Evolutionary conservation across 768 basidiomycete genomes (phyloP).

Genomic region (Mycena polygramma): DNA sequence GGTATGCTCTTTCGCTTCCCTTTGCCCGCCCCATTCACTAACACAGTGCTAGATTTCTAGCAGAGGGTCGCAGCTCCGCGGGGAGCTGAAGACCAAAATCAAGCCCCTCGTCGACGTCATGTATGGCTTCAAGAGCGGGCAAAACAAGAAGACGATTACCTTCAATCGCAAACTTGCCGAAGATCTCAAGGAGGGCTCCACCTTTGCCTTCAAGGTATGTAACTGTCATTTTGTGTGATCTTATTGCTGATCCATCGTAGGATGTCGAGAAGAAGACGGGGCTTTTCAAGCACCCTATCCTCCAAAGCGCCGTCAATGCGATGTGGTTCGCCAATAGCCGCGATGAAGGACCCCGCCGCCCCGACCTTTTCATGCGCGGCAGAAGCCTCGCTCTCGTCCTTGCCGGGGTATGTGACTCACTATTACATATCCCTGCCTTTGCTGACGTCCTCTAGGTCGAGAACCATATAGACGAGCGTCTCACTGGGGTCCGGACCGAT

Average conservation of each 20-base stretch:
- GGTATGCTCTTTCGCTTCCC: slow-evolving; percentile 16
- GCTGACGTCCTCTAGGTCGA: slow-evolving; percentile 22
- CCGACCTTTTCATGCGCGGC: slow-evolving; percentile 33
- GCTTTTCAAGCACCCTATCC: slow-evolving; percentile 33
- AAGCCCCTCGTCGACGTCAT: slow-evolving; percentile 32
- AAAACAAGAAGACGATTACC: slow-evolving; percentile 30
- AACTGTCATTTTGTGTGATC: background rate
- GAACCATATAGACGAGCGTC: slow-evolving; percentile 34
- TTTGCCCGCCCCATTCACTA: background rate
- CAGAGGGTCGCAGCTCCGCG: slow-evolving; percentile 37
- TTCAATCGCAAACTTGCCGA: background rate
- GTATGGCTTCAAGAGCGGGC: slow-evolving; percentile 32
- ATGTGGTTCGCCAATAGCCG: slow-evolving; percentile 23
- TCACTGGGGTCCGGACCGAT: slow-evolving; percentile 33
- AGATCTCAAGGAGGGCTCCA: background rate
- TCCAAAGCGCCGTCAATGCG: slow-evolving; percentile 39
- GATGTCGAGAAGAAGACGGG: slow-evolving; percentile 26
- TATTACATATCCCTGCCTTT: background rate
- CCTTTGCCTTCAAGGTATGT: slow-evolving; percentile 1
- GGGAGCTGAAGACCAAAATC: slow-evolving; percentile 40
- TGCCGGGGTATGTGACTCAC: slow-evolving; percentile 25
- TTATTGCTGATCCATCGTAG: background rate
- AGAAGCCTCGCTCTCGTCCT: slow-evolving; percentile 6
- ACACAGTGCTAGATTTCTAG: slow-evolving; percentile 32
- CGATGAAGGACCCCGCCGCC: slow-evolving; percentile 7